Evolutionary conservation across 2,329 filamentous ascomycete genomes (phyloP), one percentile per base, ranked within the genome.

Genomic region (Paracamarosporium sp.): DNA sequence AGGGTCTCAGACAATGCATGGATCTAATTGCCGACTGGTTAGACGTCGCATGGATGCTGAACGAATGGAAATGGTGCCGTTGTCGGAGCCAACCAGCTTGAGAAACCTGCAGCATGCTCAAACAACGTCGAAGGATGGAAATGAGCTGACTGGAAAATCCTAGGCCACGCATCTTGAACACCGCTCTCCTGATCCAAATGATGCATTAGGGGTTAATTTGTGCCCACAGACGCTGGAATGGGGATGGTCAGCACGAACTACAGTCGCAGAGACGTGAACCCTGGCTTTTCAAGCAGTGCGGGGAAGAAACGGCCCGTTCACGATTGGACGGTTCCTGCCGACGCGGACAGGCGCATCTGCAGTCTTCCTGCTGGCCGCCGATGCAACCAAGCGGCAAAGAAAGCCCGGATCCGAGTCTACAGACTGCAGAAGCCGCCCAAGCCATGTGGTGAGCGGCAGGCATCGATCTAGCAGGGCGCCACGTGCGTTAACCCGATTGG

Each of bases 301-400:
- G 54, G 54, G 54, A 46, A 51, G 48, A 50, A 56, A 25, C n/a
- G 35, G 44, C 17, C 46, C 24, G 43, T 27, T 17, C 24, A 33
- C 45, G 33, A 51, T 56, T 56, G 54, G 47, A 46, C 38, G 54
- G 54, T 51, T 31, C 54, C 47, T 56, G 40, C 28, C 38, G 40
- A 56, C 15, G n/a, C 31, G 17, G 43, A 33, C 52, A 31, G 25
- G 48, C 33, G 31, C 36, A 45, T 25, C 25, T 50, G 48, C 36
- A 17, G 25, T 3, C 36, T 15, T n/a, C 41, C 47, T 53, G 52
- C 43, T 27, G 24, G 11, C 52, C 20, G 12, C 33, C 12, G 43
- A 15, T 12, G 40, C 28, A 31, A 24, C 12, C 9, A 30, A 53
- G 33, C 30, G 12, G 15, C 25, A 9, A 31, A 31, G 20, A 25